These are phyloP conservation scores for Bondarzewia mesenterica DNA, from an alignment of 1,284 basidiomycete genomes.

Conservation along the genomic window DNA sequence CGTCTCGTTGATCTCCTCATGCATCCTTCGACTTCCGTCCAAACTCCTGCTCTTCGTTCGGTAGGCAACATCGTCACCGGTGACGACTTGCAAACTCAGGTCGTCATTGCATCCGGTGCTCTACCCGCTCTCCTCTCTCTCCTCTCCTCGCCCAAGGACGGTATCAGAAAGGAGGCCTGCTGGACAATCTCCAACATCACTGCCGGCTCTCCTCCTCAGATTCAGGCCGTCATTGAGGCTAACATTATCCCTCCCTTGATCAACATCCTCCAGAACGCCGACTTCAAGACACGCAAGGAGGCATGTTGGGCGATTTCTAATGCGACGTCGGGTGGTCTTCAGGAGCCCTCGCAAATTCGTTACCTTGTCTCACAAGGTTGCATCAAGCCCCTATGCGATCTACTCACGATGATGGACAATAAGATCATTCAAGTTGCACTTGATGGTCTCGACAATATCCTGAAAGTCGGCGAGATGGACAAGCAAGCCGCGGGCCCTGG, in stretches of 20 bases:
- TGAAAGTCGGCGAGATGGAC: slow-evolving; percentile 98
- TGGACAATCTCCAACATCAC: slow-evolving; percentile 99
- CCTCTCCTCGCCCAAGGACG: slow-evolving; percentile 93
- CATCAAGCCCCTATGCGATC: slow-evolving; percentile 97
- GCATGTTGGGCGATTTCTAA: slow-evolving; percentile 99
- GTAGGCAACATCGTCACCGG: slow-evolving; percentile 99
- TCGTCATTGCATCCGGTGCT: slow-evolving; percentile 94
- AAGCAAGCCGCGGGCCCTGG: slow-evolving; percentile 81
- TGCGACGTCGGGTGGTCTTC: slow-evolving; percentile 95
- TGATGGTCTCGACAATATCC: slow-evolving; percentile 96
- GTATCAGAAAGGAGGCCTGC: slow-evolving; percentile 94
- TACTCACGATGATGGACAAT: slow-evolving; percentile 98
- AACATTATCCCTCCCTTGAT: slow-evolving; percentile 97
- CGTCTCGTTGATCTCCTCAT: slow-evolving; percentile 96
- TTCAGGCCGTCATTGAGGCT: slow-evolving; percentile 83
- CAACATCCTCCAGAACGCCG: slow-evolving; percentile 91
- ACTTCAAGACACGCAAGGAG: slow-evolving; percentile 99
- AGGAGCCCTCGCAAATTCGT: slow-evolving; percentile 95
- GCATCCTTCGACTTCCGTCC: slow-evolving; percentile 97
- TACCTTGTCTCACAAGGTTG: slow-evolving; percentile 97
- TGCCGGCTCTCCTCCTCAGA: slow-evolving; percentile 93
- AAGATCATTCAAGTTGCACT: slow-evolving; percentile 99
- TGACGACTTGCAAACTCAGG: slow-evolving; percentile 97
- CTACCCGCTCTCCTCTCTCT: slow-evolving; percentile 89
- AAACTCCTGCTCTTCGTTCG: slow-evolving; percentile 95